A percentile compares a stretch with the other conserved stretches of the same genome.
phyloP scores from a whole-genome alignment of 192 early-diverging fungal species.

The Linnemannia elongata region DNA sequence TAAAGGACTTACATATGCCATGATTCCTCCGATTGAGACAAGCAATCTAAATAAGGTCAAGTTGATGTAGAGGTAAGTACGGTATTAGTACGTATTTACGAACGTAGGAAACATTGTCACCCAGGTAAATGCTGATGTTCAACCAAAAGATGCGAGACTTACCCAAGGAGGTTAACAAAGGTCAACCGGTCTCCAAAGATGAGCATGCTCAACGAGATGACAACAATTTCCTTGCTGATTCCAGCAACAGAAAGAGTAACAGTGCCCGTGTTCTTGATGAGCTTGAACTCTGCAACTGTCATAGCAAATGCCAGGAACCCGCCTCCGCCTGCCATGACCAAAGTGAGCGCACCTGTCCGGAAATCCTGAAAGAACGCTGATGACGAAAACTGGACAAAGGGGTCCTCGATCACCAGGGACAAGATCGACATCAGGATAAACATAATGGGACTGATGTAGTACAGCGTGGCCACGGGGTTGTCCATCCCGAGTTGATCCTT shows the following conservation, averaged over 20 bases:
- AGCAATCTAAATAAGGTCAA: conserved; percentile 50
- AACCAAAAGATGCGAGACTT: conserved; percentile 32
- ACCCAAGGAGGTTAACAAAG: conserved; percentile 75
- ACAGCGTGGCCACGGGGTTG: conserved; percentile 83
- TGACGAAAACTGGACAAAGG: conserved; percentile 60
- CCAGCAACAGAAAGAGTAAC: conserved; percentile 89
- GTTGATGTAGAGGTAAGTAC: background rate
- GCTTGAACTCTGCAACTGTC: conserved; percentile 81
- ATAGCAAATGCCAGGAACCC: conserved; percentile 86
- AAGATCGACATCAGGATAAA: conserved; percentile 71
- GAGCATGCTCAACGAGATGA: conserved; percentile 74
- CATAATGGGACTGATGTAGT: conserved; percentile 85
- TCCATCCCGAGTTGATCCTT: conserved; percentile 76
- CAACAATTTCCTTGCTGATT: conserved; percentile 84
- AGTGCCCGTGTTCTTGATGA: conserved; percentile 83
- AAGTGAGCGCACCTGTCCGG: conserved; percentile 52
- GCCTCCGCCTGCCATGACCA: conserved; percentile 79
- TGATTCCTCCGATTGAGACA: conserved; percentile 71
- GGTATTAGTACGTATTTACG: background rate
- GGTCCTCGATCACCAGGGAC: conserved; percentile 70
- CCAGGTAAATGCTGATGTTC: conserved; percentile 5
- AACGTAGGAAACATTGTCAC: conserved; percentile 19
- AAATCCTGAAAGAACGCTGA: conserved; percentile 70
- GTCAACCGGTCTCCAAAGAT: conserved; percentile 84
- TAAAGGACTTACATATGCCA: conserved; percentile 58